phyloP scores from a whole-genome alignment of 177 flowering plant species.

The Vitis hybrid region DNA sequence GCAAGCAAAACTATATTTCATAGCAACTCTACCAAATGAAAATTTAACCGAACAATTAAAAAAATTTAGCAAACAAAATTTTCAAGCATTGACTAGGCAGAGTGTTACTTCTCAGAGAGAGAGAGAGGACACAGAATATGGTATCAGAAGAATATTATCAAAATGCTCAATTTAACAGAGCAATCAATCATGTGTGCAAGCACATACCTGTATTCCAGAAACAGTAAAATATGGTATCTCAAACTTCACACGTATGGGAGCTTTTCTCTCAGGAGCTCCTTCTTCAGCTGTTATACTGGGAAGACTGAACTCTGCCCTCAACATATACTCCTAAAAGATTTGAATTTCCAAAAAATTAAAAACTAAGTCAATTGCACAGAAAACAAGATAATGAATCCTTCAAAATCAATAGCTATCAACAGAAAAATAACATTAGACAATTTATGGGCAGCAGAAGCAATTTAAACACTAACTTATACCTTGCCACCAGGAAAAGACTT shows the following conservation, averaged over 20 bases:
- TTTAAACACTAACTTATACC: slow-evolving; percentile 36
- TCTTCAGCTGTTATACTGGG: slow-evolving; percentile 92
- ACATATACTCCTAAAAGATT: slow-evolving; percentile 77
- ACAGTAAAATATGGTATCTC: slow-evolving; percentile 99
- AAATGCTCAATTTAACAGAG: neutral
- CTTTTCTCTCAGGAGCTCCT: slow-evolving; percentile 84
- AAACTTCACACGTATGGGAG: slow-evolving; percentile 96
- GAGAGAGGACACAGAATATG: too few relatives aligned
- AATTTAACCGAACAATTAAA: too few relatives aligned
- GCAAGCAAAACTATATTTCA: too few relatives aligned
- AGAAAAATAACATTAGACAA: neutral
- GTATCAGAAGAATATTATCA: neutral
- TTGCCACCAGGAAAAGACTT: slow-evolving; percentile 97
- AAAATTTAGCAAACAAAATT: too few relatives aligned
- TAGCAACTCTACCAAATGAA: too few relatives aligned
- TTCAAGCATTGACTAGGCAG: too few relatives aligned
- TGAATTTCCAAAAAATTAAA: slow-evolving; percentile 10
- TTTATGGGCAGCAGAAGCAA: neutral
- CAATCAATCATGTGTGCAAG: neutral
- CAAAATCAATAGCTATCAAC: slow-evolving; percentile 1
- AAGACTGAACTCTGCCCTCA: slow-evolving; percentile 91
- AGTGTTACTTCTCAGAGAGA: too few relatives aligned
- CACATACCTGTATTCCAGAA: slow-evolving; percentile 94
- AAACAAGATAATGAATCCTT: neutral
- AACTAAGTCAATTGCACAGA: neutral